phyloP scores from a whole-genome alignment of 768 basidiomycete genomes.

The Pluteus cervinus region DNA sequence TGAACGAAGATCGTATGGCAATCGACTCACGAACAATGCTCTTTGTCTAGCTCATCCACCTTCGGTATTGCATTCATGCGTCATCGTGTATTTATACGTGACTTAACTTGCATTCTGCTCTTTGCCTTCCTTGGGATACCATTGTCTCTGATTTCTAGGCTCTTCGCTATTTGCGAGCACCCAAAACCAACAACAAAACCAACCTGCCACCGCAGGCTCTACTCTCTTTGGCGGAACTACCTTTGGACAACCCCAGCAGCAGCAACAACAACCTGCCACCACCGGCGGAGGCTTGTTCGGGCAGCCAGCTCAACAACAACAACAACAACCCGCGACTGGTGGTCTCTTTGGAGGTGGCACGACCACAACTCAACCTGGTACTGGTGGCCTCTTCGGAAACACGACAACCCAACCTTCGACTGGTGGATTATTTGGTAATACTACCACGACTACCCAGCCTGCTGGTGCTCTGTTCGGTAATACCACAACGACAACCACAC shows the following conservation, averaged over 20 bases:
- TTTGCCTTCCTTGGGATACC: too few species aligned
- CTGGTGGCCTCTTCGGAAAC: conserved; percentile 23
- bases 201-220: conserved; percentile 13
- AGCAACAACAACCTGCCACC: conserved; percentile 18
- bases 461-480: conserved; percentile 13
- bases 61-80: too few species aligned
- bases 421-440: conserved; percentile 21
- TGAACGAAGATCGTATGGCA: too few species aligned
- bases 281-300: conserved; percentile 15
- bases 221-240: conserved; percentile 12
- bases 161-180: conserved; percentile 29
- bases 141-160: conserved; percentile 2
- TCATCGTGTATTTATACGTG: too few species aligned
- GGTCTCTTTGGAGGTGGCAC: conserved; percentile 1
- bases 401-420: conserved; percentile 9
- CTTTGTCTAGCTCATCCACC: too few species aligned
- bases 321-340: conserved; percentile 8
- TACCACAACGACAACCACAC: conserved; percentile 5
- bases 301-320: conserved; percentile 14
- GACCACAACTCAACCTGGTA: conserved; percentile 12
- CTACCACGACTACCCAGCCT: conserved; percentile 13
- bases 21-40: too few species aligned
- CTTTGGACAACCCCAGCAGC: conserved; percentile 25
- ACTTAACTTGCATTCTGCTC: too few species aligned
- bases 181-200: conserved; percentile 20